These are phyloP conservation scores for Orbilia brochopaga DNA, from an alignment of 2,329 filamentous ascomycete species.

Conservation along the genomic window DNA sequence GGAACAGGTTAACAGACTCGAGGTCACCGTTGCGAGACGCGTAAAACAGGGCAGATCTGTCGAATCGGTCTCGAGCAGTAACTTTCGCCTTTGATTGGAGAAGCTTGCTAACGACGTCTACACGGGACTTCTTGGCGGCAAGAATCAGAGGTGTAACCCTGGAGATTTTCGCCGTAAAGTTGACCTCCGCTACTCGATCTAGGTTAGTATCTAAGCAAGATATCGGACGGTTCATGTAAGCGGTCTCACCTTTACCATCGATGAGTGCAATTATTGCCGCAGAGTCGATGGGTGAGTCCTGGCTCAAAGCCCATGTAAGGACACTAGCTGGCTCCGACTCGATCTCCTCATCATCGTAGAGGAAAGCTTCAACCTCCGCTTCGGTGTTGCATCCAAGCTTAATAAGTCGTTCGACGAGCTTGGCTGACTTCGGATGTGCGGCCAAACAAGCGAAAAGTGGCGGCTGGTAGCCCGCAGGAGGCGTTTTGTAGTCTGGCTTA, in stretches of 20 bases:
- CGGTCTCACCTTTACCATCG: conserved; percentile 11
- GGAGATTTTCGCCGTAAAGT: conserved; percentile 10
- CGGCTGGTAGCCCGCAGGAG: conserved; percentile 11
- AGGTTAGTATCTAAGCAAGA: conserved; percentile 2
- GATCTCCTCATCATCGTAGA: conserved; percentile 18
- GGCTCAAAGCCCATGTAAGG: conserved; percentile 16
- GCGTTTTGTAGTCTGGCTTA: conserved; percentile 5
- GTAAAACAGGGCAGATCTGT: conserved; percentile 22
- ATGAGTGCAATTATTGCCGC: conserved; percentile 7
- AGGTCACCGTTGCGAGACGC: conserved; percentile 21
- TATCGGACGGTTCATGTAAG: background rate
- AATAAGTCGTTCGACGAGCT: conserved; percentile 5
- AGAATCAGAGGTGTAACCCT: conserved; percentile 10
- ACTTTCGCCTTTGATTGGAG: conserved; percentile 2
- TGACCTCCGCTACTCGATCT: conserved; percentile 4
- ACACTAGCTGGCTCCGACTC: conserved; percentile 12
- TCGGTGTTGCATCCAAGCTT: conserved; percentile 14
- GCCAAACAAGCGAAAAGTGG: conserved; percentile 21
- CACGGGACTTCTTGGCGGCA: conserved; percentile 23
- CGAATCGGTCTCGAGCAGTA: conserved; percentile 13
- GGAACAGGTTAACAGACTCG: conserved; percentile 7
- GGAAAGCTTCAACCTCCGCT: conserved; percentile 11
- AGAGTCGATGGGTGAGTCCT: conserved; percentile 10
- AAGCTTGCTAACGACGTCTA: conserved; percentile 12
- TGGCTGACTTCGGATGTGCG: conserved; percentile 13